A percentile compares a stretch with the other conserved stretches of the same genome.
These are phyloP conservation scores for Ustilago trichophora DNA, from an alignment of 1,284 basidiomycete species.

Conservation along the genomic window DNA sequence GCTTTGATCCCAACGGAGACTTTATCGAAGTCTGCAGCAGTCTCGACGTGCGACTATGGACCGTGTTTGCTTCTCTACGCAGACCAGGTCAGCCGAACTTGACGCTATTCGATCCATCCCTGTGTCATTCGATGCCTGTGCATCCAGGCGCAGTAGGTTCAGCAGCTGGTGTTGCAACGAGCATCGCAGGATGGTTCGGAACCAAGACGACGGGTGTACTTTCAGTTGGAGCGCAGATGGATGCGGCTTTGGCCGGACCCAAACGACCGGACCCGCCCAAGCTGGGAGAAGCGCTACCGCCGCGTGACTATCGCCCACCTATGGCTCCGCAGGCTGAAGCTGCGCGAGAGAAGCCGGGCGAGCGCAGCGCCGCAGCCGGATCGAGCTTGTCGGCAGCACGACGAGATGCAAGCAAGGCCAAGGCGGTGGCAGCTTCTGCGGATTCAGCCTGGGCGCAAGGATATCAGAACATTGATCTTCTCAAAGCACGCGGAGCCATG, in stretches of 20 bases:
- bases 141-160: conserved; percentile 49
- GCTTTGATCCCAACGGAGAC: conserved; percentile 53
- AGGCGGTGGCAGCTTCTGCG: conserved; percentile 28
- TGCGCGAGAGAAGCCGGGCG: not conserved
- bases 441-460: conserved; percentile 23
- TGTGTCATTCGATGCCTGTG: conserved; percentile 39
- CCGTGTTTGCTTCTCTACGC: conserved; percentile 50
- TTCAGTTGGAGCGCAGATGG: conserved; percentile 48
- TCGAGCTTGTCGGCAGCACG: conserved; percentile 10
- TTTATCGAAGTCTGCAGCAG: conserved; percentile 57
- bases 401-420: conserved; percentile 35
- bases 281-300: conserved; percentile 29
- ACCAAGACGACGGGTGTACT: conserved; percentile 47
- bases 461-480: conserved; percentile 45
- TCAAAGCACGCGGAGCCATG: conserved; percentile 51
- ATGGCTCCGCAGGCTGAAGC: not conserved
- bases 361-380: not conserved
- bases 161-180: conserved; percentile 52
- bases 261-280: conserved; percentile 46
- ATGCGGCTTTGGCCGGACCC: conserved; percentile 47
- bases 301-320: conserved; percentile 27
- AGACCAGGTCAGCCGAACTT: conserved; percentile 52
- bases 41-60: conserved; percentile 60
- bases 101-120: conserved; percentile 29
- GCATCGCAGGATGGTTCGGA: conserved; percentile 56